These are phyloP conservation scores for Mortierella sp. DNA, from an alignment of 371 early-diverging fungal species.

Conservation along the genomic window DNA sequence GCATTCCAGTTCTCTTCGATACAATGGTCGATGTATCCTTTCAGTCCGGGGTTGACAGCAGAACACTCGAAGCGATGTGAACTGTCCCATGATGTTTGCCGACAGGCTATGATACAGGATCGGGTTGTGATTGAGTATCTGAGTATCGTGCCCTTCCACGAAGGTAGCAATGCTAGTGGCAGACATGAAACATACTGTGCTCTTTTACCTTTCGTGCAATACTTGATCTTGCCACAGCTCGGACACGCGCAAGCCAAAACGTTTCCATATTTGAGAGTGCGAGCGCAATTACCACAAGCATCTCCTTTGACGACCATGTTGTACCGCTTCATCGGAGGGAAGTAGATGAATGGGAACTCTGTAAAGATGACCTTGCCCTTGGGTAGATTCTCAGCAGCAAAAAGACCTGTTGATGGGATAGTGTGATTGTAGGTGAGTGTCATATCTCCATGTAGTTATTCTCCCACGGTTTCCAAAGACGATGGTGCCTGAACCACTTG, in stretches of 20 bases:
- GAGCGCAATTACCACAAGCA: slow-evolving; percentile 71
- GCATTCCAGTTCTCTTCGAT: slow-evolving; percentile 65
- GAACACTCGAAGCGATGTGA: slow-evolving; percentile 68
- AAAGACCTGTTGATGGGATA: slow-evolving; percentile 55
- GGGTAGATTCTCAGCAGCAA: slow-evolving; percentile 67
- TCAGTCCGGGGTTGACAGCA: slow-evolving; percentile 59
- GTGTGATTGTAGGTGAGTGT: too few species aligned
- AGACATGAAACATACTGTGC: neutral
- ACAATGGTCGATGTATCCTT: slow-evolving; percentile 61
- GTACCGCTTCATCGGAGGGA: slow-evolving; percentile 71
- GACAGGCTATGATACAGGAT: slow-evolving; percentile 51
- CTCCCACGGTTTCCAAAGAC: neutral
- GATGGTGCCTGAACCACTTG: too few species aligned
- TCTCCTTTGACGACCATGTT: slow-evolving; percentile 57
- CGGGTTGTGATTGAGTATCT: neutral
- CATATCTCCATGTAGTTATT: neutral
- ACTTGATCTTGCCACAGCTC: slow-evolving; percentile 60
- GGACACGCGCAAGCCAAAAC: slow-evolving; percentile 60
- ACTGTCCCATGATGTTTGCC: slow-evolving; percentile 63
- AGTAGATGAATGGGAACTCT: slow-evolving; percentile 72
- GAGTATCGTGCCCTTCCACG: too few species aligned
- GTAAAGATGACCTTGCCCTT: slow-evolving; percentile 65
- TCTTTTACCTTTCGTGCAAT: slow-evolving; percentile 64
- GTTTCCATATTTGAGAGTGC: slow-evolving; percentile 55
- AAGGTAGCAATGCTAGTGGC: too few species aligned